Percentiles rank a stretch among this genome's conserved stretches.
Evolutionary conservation across 805 yeast genomes (phyloP).

Genomic region (Ogataea ramenticola): DNA sequence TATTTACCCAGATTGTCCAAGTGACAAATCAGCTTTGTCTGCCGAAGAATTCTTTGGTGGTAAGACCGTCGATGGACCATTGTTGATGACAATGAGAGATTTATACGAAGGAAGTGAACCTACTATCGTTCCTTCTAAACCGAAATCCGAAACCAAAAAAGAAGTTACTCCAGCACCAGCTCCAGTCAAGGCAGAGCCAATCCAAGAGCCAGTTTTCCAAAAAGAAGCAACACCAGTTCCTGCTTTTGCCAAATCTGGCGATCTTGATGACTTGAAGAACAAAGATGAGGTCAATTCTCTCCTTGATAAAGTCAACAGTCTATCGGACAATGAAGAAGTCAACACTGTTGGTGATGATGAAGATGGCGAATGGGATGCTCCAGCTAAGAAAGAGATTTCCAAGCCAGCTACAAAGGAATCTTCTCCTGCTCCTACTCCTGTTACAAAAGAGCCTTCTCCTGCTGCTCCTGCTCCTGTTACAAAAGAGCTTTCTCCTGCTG

Average conservation of each 20-base stretch:
- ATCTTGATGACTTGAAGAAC: slow-evolving; percentile 41
- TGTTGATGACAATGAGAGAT: slow-evolving; percentile 66
- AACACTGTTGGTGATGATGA: slow-evolving; percentile 12
- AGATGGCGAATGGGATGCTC: slow-evolving; percentile 21
- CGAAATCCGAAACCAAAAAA: slow-evolving; percentile 11
- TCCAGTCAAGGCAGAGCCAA: slow-evolving; percentile 8
- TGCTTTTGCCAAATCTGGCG: slow-evolving; percentile 25
- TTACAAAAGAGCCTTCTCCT: slow-evolving; percentile 1
- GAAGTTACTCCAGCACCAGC: slow-evolving; percentile 17
- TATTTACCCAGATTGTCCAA: slow-evolving; percentile 87
- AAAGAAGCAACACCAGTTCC: slow-evolving; percentile 9
- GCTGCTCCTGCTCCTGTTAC: slow-evolving; percentile 2
- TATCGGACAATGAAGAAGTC: slow-evolving; percentile 30
- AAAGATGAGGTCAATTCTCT: slow-evolving; percentile 39
- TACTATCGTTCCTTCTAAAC: slow-evolving; percentile 32
- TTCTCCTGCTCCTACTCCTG: not conserved
- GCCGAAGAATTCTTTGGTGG: slow-evolving; percentile 81
- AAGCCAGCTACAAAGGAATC: not conserved
- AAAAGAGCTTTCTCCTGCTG: not conserved
- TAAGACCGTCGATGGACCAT: slow-evolving; percentile 74
- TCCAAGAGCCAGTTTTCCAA: slow-evolving; percentile 4
- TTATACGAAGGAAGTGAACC: slow-evolving; percentile 70
- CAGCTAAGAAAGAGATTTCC: not conserved
- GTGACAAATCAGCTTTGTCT: slow-evolving; percentile 67
- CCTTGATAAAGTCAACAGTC: slow-evolving; percentile 35